Evolutionary conservation across 2,329 filamentous ascomycete species (phyloP).

Genomic region (Trichoderma koningiopsis): DNA sequence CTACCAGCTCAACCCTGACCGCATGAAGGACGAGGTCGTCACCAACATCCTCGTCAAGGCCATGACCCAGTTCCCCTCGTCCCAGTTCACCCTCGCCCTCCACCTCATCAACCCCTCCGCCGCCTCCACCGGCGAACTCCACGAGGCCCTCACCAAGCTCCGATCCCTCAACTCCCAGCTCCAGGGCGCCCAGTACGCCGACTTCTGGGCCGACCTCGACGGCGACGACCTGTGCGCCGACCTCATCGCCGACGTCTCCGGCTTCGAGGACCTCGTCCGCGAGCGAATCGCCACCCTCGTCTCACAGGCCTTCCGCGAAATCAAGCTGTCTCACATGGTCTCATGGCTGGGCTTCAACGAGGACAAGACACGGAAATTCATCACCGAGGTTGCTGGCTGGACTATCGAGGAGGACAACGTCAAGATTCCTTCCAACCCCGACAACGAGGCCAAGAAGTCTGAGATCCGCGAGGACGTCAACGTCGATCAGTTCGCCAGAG

Average conservation of each 20-base stretch:
- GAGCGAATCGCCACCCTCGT: slow-evolving; percentile 87
- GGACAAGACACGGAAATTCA: slow-evolving; percentile 72
- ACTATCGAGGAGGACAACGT: slow-evolving; percentile 67
- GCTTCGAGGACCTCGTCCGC: slow-evolving; percentile 93
- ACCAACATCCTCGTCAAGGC: slow-evolving; percentile 99
- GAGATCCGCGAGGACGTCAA: slow-evolving; percentile 95
- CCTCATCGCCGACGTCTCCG: slow-evolving; percentile 87
- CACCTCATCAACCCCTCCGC: slow-evolving; percentile 87
- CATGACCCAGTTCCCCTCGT: slow-evolving; percentile 93
- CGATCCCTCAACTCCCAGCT: slow-evolving; percentile 82
- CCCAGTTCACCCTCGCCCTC: slow-evolving; percentile 91
- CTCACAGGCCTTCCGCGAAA: slow-evolving; percentile 76
- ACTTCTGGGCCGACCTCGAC: slow-evolving; percentile 92
- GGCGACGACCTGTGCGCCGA: slow-evolving; percentile 95
- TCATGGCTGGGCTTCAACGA: slow-evolving; percentile 74
- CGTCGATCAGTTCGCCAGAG: slow-evolving; percentile 79
- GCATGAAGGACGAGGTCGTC: slow-evolving; percentile 93
- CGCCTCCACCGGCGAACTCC: slow-evolving; percentile 68
- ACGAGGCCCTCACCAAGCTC: slow-evolving; percentile 90
- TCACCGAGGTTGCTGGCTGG: slow-evolving; percentile 86
- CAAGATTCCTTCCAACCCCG: slow-evolving; percentile 85
- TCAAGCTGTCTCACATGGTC: slow-evolving; percentile 68
- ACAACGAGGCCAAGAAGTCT: slow-evolving; percentile 95
- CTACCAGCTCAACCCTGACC: slow-evolving; percentile 99
- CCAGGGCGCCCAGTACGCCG: slow-evolving; percentile 83